Evolutionary conservation across 202 grass and related monocot species (phyloP).

Genomic region (Schoenoplectus triqueter): DNA sequence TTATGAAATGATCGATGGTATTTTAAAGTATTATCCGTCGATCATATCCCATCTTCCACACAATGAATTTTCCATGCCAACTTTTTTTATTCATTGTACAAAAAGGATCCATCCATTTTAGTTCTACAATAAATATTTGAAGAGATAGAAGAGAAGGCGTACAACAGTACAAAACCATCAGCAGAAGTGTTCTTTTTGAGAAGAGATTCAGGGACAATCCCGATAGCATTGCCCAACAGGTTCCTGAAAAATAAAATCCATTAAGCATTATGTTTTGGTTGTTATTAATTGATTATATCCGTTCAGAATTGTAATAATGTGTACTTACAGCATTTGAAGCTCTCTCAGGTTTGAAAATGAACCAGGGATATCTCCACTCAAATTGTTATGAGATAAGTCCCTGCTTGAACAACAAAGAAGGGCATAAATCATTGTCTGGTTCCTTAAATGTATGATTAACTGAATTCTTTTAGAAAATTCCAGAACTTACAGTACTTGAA

Average conservation of each 20-base stretch:
- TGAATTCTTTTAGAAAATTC: not conserved
- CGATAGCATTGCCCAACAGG: constrained; percentile 39
- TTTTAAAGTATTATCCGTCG: not conserved
- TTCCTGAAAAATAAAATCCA: constrained; percentile 32
- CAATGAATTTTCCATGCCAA: no score
- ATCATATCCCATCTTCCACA: not conserved
- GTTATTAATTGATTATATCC: not conserved
- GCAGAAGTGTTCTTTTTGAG: constrained; percentile 30
- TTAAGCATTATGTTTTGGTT: not conserved
- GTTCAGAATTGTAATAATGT: not conserved
- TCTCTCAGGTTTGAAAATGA: constrained; percentile 18
- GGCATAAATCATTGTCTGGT: not conserved
- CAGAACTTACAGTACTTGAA: constrained; percentile 29
- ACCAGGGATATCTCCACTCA: constrained; percentile 43
- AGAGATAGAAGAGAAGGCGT: not conserved
- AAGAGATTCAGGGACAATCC: constrained; percentile 29
- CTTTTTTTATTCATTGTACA: no score
- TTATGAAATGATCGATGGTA: not conserved
- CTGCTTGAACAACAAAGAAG: constrained; percentile 3
- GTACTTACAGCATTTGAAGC: constrained; percentile 46
- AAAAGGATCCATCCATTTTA: no score
- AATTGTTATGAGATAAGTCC: constrained; percentile 43
- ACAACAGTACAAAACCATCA: constrained; percentile 27
- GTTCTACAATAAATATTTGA: not conserved
- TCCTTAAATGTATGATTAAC: not conserved